Evolutionary conservation across 1,139 yeast genomes (phyloP).

Genomic region (Zygotorulaspora mrakii): DNA sequence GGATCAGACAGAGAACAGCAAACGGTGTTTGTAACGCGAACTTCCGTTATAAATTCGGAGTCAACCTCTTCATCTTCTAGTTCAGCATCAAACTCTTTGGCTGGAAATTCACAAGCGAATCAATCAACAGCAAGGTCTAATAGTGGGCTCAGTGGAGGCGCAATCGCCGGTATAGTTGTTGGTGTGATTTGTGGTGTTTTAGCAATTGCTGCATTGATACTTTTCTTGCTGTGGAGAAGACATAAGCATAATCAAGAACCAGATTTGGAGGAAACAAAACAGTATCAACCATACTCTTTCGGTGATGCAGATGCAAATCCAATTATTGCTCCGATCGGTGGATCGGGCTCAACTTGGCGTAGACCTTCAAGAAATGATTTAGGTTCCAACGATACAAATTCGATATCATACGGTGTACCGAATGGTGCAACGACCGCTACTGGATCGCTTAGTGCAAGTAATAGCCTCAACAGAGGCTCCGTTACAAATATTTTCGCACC

Average conservation of each 20-base stretch:
- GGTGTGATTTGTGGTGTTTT: slow-evolving; percentile 57
- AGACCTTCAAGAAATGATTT: slow-evolving; percentile 20
- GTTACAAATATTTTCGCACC: slow-evolving; percentile 9
- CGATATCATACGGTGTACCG: slow-evolving; percentile 16
- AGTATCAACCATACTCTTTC: slow-evolving; percentile 36
- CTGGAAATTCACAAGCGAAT: slow-evolving; percentile 1
- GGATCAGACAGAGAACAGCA: slow-evolving; percentile 15
- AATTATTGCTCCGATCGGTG: slow-evolving; percentile 20
- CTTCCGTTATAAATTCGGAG: slow-evolving; percentile 18
- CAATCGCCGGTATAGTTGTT: slow-evolving; percentile 69
- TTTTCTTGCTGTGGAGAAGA: slow-evolving; percentile 43
- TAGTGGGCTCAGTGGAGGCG: slow-evolving; percentile 49
- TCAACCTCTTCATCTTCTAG: slow-evolving; percentile 10
- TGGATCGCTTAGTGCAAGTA: slow-evolving; percentile 11
- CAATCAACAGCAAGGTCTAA: slow-evolving; percentile 15
- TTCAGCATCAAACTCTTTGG: slow-evolving; percentile 7
- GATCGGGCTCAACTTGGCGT: slow-evolving; percentile 17
- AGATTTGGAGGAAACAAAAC: slow-evolving; percentile 34
- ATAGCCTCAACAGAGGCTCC: slow-evolving; percentile 13
- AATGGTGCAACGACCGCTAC: slow-evolving; percentile 5
- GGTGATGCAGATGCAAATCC: slow-evolving; percentile 35
- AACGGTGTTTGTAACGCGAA: slow-evolving; percentile 23
- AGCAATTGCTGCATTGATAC: slow-evolving; percentile 36
- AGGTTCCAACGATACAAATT: slow-evolving; percentile 9
- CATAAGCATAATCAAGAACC: slow-evolving; percentile 23